A percentile compares a stretch with the other conserved stretches of the same genome.
phyloP scores from a whole-genome alignment of 257 asterid species.

The Petrea volubilis region DNA sequence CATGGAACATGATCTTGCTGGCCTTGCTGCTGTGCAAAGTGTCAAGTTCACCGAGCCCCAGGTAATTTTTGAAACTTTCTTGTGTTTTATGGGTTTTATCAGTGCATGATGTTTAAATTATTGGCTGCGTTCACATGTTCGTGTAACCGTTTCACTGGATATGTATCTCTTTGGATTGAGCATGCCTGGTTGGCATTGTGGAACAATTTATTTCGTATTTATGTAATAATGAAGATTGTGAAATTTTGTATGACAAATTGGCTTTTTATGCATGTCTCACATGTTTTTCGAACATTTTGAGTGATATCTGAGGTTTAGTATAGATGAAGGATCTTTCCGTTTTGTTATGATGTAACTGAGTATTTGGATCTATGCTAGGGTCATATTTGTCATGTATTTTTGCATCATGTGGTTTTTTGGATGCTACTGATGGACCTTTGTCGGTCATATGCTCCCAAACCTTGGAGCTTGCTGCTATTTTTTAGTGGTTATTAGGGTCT shows the following conservation, averaged over 20 bases:
- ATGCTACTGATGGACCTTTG: constrained; percentile 40
- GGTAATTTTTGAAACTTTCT: constrained; percentile 33
- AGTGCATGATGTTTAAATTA: neutral
- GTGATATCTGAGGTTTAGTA: neutral
- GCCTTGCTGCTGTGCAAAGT: constrained; percentile 46
- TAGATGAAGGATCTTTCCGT: constrained; percentile 16
- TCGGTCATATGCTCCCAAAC: constrained; percentile 36
- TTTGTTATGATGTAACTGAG: constrained; percentile 16
- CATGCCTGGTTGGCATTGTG: constrained; percentile 24
- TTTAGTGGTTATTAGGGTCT: constrained; percentile 26
- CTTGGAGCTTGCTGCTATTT: constrained; percentile 11
- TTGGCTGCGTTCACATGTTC: constrained; percentile 1
- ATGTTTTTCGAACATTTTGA: constrained; percentile 10
- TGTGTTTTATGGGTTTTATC: constrained; percentile 20
- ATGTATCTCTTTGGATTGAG: constrained; percentile 14
- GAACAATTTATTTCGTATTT: constrained; percentile 4
- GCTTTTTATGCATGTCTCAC: neutral
- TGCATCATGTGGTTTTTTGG: constrained; percentile 49
- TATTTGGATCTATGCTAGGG: constrained; percentile 24
- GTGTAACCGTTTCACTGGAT: neutral
- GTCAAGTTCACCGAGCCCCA: constrained; percentile 55
- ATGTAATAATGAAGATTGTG: neutral
- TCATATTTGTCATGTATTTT: constrained; percentile 31
- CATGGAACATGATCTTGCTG: constrained; percentile 71
- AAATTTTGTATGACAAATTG: constrained; percentile 11